These are phyloP conservation scores for Phialocephala subalpina DNA, from an alignment of 2,329 filamentous ascomycete species.

Conservation along the genomic window DNA sequence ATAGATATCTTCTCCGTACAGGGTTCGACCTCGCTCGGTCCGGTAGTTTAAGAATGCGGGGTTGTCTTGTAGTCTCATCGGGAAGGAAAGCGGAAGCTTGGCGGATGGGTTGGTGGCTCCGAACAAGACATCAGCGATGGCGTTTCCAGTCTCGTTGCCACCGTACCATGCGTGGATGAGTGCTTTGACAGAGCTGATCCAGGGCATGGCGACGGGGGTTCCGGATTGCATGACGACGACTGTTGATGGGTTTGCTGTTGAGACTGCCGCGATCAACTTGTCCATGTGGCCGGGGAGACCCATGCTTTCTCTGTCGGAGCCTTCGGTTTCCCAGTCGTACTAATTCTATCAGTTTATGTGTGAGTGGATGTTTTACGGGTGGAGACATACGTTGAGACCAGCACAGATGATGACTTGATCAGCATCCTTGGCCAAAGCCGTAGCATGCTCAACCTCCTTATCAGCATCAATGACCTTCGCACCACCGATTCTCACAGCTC, in stretches of 20 bases:
- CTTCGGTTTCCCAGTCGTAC: conserved; percentile 82
- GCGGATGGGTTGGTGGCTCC: conserved; percentile 78
- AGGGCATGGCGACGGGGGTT: conserved; percentile 77
- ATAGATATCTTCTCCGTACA: conserved; percentile 84
- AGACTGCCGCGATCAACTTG: conserved; percentile 71
- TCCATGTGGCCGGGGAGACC: conserved; percentile 79
- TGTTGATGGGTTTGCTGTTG: conserved; percentile 72
- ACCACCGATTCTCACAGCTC: conserved; percentile 69
- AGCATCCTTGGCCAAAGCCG: conserved; percentile 70
- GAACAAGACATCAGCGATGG: conserved; percentile 80
- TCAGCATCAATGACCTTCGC: conserved; percentile 64
- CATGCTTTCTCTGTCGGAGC: conserved; percentile 79
- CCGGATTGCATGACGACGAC: conserved; percentile 81
- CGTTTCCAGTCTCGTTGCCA: conserved; percentile 86
- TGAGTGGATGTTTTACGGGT: neutral
- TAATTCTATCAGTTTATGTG: conserved; percentile 5
- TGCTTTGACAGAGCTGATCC: conserved; percentile 61
- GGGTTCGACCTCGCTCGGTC: conserved; percentile 72
- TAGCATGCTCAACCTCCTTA: conserved; percentile 70
- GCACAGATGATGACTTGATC: conserved; percentile 83
- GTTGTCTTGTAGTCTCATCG: conserved; percentile 71
- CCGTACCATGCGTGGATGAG: conserved; percentile 85
- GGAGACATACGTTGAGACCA: conserved; percentile 68
- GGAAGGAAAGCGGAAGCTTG: conserved; percentile 79
- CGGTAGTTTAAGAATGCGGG: conserved; percentile 80